phyloP scores from a whole-genome alignment of 345 rosid genomes.

The Pistacia vera region DNA sequence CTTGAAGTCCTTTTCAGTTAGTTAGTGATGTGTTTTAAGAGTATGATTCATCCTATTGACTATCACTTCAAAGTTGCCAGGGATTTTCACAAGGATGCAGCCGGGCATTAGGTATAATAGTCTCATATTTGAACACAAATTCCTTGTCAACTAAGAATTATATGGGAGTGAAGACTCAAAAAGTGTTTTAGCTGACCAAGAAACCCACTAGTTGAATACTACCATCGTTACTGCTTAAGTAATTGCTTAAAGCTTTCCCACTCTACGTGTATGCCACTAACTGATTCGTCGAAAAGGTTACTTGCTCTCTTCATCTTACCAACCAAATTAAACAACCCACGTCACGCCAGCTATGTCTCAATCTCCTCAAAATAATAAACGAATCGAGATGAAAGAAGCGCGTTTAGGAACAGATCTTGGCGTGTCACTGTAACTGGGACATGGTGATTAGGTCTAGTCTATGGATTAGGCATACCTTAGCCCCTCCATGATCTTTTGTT shows the following conservation, averaged over 20 bases:
- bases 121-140: neutral
- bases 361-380: neutral
- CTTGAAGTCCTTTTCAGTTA: too few relatives aligned
- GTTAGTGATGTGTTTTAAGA: neutral
- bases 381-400: neutral
- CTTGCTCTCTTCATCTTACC: neutral
- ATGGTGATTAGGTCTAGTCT: too few relatives aligned
- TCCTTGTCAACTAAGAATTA: neutral
- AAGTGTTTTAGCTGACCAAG: slow-evolving; percentile 4
- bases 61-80: too few relatives aligned
- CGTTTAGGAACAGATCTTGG: neutral
- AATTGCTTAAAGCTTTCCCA: neutral
- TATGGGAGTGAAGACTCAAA: too few relatives aligned
- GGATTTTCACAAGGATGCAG: too few relatives aligned
- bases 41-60: neutral
- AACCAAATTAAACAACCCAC: neutral
- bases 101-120: neutral
- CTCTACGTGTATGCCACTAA: neutral
- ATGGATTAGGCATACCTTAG: too few relatives aligned
- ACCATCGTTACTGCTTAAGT: neutral
- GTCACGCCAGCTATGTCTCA: neutral
- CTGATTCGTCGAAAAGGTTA: neutral
- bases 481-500: too few relatives aligned
- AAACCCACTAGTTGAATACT: neutral
- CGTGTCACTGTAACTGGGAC: neutral